Percentiles rank a stretch among this genome's conserved stretches.
These are phyloP conservation scores for Psilocybe sp. DNA, from an alignment of 768 basidiomycete species.

Conservation along the genomic window DNA sequence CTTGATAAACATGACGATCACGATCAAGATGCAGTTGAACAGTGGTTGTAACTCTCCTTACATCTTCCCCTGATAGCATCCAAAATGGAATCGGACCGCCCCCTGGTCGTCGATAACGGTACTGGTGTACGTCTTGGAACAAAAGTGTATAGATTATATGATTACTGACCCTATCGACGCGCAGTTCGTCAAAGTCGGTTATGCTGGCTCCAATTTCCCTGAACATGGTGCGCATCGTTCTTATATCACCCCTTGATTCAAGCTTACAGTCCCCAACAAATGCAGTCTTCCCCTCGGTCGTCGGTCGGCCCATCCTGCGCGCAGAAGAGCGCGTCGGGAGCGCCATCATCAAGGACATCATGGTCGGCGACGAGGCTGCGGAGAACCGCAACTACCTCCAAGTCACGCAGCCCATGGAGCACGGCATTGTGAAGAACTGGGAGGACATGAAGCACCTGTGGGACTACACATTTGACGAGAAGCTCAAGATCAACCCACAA, in stretches of 20 bases:
- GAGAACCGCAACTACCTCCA: slow-evolving; percentile 93
- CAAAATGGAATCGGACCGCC: slow-evolving; percentile 45
- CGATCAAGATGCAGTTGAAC: neutral
- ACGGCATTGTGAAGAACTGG: slow-evolving; percentile 99
- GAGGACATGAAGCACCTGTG: slow-evolving; percentile 98
- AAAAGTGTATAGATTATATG: neutral
- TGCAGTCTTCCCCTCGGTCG: slow-evolving; percentile 91
- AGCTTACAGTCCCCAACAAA: neutral
- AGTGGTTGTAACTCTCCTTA: slow-evolving; percentile 1
- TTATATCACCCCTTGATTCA: neutral
- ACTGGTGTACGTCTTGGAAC: slow-evolving; percentile 67
- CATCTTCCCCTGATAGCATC: slow-evolving; percentile 2
- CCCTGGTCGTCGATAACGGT: slow-evolving; percentile 85
- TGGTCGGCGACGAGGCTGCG: slow-evolving; percentile 97
- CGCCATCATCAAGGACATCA: slow-evolving; percentile 91
- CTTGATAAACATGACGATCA: slow-evolving; percentile 12
- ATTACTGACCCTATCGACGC: slow-evolving; percentile 8
- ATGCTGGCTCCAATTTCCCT: slow-evolving; percentile 92
- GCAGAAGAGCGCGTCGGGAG: slow-evolving; percentile 93
- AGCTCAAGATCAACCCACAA: slow-evolving; percentile 82
- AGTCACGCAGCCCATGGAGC: slow-evolving; percentile 98
- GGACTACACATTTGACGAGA: slow-evolving; percentile 98
- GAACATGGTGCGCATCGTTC: slow-evolving; percentile 65
- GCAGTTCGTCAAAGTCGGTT: slow-evolving; percentile 90
- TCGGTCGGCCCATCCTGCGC: slow-evolving; percentile 95